A percentile compares a stretch with the other conserved stretches of the same genome.
Conservation (phyloP, 2,329 filamentous ascomycete species). For the Kalmusia sp. region DNA sequence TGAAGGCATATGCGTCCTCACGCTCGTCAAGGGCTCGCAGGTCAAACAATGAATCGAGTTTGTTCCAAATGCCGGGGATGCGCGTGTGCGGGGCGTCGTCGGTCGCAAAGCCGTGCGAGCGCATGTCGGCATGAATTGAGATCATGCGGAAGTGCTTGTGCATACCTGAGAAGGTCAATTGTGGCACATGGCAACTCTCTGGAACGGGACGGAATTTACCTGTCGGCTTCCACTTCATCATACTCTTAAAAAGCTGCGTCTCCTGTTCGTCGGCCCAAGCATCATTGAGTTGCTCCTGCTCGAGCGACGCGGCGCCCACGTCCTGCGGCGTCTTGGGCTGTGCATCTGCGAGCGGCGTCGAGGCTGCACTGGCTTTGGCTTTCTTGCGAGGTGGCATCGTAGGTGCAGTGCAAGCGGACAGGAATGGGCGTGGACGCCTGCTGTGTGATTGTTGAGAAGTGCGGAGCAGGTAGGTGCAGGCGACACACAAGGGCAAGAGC, state of each 20-base stretch:
- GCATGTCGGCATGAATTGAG: constrained; percentile 45
- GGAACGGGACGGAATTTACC: constrained; percentile 52
- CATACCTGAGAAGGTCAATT: constrained; percentile 51
- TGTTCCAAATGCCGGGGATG: constrained; percentile 90
- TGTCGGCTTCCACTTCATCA: constrained; percentile 96
- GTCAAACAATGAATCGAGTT: constrained; percentile 84
- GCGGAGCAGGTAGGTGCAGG: neutral
- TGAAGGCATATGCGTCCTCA: constrained; percentile 66
- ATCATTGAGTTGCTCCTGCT: constrained; percentile 66
- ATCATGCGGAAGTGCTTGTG: constrained; percentile 65
- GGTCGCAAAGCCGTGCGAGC: constrained; percentile 70
- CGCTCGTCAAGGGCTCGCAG: constrained; percentile 85
- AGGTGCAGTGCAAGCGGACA: constrained; percentile 1
- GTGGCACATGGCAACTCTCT: neutral
- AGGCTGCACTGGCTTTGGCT: constrained; percentile 63
- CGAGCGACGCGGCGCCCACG: constrained; percentile 47
- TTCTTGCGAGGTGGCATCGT: constrained; percentile 76
- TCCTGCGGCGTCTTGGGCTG: constrained; percentile 51
- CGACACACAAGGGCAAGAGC: constrained; percentile 13
- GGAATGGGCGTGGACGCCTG: neutral
- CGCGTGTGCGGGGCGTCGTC: constrained; percentile 78
- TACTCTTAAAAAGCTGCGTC: constrained; percentile 87
- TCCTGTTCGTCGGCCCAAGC: constrained; percentile 97
- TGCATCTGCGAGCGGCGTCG: constrained; percentile 58
- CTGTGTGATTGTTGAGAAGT: neutral